Evolutionary conservation across 2,329 filamentous ascomycete species (phyloP).

Genomic region (Clonostachys solani): DNA sequence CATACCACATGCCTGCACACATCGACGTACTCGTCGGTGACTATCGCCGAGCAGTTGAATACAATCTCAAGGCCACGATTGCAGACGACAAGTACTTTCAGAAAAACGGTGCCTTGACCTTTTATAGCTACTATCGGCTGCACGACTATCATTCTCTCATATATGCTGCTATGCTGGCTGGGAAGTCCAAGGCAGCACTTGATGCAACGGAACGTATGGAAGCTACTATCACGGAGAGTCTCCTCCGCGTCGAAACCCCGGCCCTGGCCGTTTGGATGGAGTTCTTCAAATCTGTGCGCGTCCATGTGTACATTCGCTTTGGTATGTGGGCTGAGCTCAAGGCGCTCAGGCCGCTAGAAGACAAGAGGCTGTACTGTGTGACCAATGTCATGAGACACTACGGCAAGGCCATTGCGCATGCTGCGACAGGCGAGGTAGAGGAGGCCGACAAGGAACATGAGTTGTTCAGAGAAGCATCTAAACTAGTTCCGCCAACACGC

Average conservation of each 20-base stretch:
- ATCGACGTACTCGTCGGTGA: constrained; percentile 13
- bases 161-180: constrained; percentile 74
- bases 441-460: constrained; percentile 43
- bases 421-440: constrained; percentile 45
- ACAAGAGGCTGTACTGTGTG: constrained; percentile 55
- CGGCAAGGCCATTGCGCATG: constrained; percentile 59
- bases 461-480: constrained; percentile 41
- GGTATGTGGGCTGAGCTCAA: constrained; percentile 63
- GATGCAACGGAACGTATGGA: constrained; percentile 56
- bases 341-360: constrained; percentile 43
- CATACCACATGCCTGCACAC: constrained; percentile 14
- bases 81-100: constrained; percentile 63
- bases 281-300: constrained; percentile 55
- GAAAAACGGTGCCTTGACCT: constrained; percentile 54
- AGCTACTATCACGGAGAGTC: constrained; percentile 51
- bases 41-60: constrained; percentile 57
- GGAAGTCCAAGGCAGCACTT: constrained; percentile 55
- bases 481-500: constrained; percentile 47
- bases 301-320: constrained; percentile 68
- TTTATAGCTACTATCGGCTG: constrained; percentile 69
- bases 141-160: constrained; percentile 71
- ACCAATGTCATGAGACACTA: constrained; percentile 65
- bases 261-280: constrained; percentile 73
- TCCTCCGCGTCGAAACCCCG: constrained; percentile 55
- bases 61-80: constrained; percentile 58